Conservation (phyloP, 139 green algal genomes). For the Chlorella sp. region DNA sequence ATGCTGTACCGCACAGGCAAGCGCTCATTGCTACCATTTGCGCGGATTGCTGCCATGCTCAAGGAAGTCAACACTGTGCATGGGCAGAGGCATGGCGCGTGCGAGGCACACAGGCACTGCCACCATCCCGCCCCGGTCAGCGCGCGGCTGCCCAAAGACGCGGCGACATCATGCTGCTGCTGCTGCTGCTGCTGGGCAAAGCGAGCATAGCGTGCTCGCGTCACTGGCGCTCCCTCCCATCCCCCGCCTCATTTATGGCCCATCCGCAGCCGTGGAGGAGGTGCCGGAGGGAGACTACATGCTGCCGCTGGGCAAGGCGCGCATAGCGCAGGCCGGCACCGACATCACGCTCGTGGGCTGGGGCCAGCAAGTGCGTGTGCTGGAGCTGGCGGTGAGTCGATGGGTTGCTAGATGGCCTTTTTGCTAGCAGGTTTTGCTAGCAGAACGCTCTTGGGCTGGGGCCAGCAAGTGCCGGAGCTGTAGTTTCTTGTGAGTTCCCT, state of each 20-base stretch:
- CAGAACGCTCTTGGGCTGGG: conserved; percentile 96
- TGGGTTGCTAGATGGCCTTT: no score
- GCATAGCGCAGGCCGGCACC: conserved; percentile 55
- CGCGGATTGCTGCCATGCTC: no score
- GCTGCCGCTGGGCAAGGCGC: conserved; percentile 78
- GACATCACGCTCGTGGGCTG: conserved; percentile 95
- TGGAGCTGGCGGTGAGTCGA: conserved; percentile 57
- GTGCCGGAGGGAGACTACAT: conserved; percentile 80
- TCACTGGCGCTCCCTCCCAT: not conserved
- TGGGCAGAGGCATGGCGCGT: no score
- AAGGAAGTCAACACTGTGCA: no score
- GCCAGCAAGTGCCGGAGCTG: conserved; percentile 79
- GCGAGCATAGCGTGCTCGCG: no score
- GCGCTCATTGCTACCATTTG: no score
- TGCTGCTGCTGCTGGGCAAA: no score
- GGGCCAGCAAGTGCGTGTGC: conserved; percentile 84
- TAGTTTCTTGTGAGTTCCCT: conserved; percentile 54
- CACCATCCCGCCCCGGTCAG: no score
- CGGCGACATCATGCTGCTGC: no score
- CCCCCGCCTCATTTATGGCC: not conserved
- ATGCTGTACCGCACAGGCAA: conserved; percentile 89
- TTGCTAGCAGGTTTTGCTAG: no score
- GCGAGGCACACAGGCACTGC: no score
- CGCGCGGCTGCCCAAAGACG: no score
- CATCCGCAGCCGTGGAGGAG: conserved; percentile 69